Percentiles rank a stretch among this genome's conserved stretches.
Evolutionary conservation across 768 basidiomycete genomes (phyloP).

Genomic region (Lentinus tigrinus): DNA sequence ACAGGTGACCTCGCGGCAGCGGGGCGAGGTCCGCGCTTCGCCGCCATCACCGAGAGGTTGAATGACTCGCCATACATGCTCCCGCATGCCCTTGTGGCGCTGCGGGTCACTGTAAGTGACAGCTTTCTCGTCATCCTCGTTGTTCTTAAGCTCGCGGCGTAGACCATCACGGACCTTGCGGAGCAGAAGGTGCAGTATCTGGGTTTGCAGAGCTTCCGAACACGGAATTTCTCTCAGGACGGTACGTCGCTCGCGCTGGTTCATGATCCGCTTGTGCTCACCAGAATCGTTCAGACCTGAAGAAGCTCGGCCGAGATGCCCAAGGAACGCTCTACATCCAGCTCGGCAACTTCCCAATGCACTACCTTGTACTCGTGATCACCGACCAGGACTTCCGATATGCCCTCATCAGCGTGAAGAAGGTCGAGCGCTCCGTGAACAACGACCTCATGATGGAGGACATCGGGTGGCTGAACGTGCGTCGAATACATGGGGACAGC

Average conservation of each 20-base stretch:
- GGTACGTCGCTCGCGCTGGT: conserved; percentile 40
- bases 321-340: conserved; percentile 74
- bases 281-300: conserved; percentile 46
- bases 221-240: conserved; percentile 63
- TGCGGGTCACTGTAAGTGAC: conserved; percentile 63
- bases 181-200: conserved; percentile 87
- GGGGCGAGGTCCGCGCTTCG: conserved; percentile 67
- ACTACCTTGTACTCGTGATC: conserved; percentile 85
- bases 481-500: conserved; percentile 48
- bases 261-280: too few relatives aligned
- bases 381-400: conserved; percentile 77
- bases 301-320: conserved; percentile 65
- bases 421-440: conserved; percentile 53
- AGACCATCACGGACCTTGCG: conserved; percentile 82
- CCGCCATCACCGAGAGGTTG: conserved; percentile 53
- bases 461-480: conserved; percentile 75
- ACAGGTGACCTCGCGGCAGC: conserved; percentile 78
- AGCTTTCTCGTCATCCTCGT: not conserved
- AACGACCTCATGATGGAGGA: conserved; percentile 69
- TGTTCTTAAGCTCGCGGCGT: not conserved
- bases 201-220: conserved; percentile 72
- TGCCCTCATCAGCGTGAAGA: conserved; percentile 72
- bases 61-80: conserved; percentile 70
- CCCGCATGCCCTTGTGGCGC: conserved; percentile 50
- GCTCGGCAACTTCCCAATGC: conserved; percentile 70